Evolutionary conservation across 768 basidiomycete species (phyloP).

Genomic region (Russula sp.): DNA sequence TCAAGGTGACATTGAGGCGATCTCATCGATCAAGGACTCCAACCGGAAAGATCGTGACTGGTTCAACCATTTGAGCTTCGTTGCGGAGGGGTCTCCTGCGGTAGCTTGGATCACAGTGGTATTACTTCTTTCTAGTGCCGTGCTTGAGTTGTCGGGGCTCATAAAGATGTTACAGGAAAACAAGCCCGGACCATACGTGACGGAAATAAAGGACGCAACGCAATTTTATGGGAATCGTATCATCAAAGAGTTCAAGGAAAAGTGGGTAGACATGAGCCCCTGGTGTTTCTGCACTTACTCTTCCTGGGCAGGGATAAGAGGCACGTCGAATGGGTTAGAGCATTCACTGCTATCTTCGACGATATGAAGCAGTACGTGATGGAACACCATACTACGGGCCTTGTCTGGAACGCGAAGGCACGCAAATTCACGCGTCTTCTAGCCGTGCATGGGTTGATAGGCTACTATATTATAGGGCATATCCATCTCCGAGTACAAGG

Average conservation of each 20-base stretch:
- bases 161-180: conserved; percentile 45
- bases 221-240: conserved; percentile 88
- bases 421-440: background rate
- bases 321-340: conserved; percentile 85
- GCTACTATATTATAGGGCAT: conserved; percentile 46
- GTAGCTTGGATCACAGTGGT: conserved; percentile 89
- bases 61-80: conserved; percentile 72
- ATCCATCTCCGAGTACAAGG: conserved; percentile 52
- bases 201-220: conserved; percentile 79
- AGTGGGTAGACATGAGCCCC: conserved; percentile 49
- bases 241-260: conserved; percentile 90
- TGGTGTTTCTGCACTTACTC: conserved; percentile 2
- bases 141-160: conserved; percentile 4
- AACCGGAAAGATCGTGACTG: conserved; percentile 78
- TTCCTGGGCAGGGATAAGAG: conserved; percentile 62
- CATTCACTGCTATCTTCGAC: conserved; percentile 68
- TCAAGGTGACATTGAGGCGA: conserved; percentile 65
- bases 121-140: conserved; percentile 2
- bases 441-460: background rate
- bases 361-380: conserved; percentile 78
- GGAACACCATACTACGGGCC: conserved; percentile 81
- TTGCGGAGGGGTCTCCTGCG: conserved; percentile 78
- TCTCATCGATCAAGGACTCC: conserved; percentile 79
- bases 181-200: conserved; percentile 78
- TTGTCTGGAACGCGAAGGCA: conserved; percentile 86